Percentiles rank a stretch among this genome's conserved stretches.
Conservation (phyloP, 139 green algal species). For the Parachlorella kessleri region DNA sequence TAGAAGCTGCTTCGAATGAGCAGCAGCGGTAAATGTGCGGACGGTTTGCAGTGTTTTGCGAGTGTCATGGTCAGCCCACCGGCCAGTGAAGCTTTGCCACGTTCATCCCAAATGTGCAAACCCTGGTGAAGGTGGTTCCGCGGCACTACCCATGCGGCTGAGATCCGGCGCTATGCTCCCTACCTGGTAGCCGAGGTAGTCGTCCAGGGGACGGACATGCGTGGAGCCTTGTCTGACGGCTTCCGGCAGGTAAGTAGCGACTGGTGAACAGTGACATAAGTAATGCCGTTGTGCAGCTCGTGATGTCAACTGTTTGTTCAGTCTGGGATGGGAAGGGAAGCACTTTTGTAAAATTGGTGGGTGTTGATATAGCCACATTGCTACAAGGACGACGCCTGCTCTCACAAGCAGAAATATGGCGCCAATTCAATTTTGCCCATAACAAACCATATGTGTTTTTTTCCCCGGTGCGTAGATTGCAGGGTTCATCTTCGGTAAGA, state of each 20-base stretch:
- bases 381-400: neutral
- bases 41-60: neutral
- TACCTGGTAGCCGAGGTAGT: constrained; percentile 59
- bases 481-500: constrained; percentile 74
- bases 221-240: constrained; percentile 26
- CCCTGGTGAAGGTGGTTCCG: neutral
- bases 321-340: neutral
- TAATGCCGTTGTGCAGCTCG: too few species aligned
- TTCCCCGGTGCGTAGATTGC: constrained; percentile 33
- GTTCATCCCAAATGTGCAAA: neutral
- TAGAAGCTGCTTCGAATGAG: neutral
- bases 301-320: neutral
- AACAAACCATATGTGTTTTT: neutral
- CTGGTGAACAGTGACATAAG: too few species aligned
- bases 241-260: constrained; percentile 56
- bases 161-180: constrained; percentile 50
- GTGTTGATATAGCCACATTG: neutral
- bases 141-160: constrained; percentile 4
- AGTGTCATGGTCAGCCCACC: neutral
- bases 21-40: neutral
- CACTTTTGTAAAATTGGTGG: neutral
- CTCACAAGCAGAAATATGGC: neutral
- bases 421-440: too few species aligned
- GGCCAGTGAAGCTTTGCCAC: neutral
- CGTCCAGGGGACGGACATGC: constrained; percentile 34